phyloP scores from a whole-genome alignment of 2,329 filamentous ascomycete genomes.

The Trichoderma hamatum region DNA sequence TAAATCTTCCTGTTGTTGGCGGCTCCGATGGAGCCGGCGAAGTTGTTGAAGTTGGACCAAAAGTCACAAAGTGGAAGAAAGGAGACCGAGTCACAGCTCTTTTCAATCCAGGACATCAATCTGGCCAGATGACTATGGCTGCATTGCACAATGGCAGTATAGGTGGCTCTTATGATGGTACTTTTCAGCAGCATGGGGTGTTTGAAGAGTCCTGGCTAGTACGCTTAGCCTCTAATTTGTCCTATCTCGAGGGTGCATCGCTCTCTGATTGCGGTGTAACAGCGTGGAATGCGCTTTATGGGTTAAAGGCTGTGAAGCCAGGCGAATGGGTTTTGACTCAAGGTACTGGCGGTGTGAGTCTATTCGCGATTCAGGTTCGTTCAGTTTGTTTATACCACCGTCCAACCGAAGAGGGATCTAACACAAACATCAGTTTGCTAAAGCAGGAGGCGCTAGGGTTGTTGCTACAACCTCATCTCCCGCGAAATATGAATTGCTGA shows the following conservation, averaged over 20 bases:
- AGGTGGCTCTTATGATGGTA: background rate
- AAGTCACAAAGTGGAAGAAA: background rate
- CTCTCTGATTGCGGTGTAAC: background rate
- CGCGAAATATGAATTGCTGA: background rate
- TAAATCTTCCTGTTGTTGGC: background rate
- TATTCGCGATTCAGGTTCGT: background rate
- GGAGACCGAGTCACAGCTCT: background rate
- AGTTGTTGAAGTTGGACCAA: background rate
- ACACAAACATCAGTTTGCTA: background rate
- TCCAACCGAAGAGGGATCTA: background rate
- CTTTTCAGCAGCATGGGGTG: background rate
- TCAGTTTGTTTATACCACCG: background rate
- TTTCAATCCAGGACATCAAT: background rate
- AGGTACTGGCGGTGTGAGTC: background rate
- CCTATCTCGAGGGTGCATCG: background rate
- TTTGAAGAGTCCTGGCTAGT: background rate
- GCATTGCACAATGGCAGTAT: background rate
- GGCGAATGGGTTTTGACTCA: background rate
- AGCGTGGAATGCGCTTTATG: background rate
- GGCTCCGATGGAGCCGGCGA: background rate
- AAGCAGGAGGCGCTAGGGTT: background rate
- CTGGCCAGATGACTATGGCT: background rate
- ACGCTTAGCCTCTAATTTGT: background rate
- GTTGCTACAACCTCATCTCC: background rate
- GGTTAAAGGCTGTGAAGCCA: background rate